Conservation (phyloP, 2,329 filamentous ascomycete genomes). For the Chaetomium sp. region DNA sequence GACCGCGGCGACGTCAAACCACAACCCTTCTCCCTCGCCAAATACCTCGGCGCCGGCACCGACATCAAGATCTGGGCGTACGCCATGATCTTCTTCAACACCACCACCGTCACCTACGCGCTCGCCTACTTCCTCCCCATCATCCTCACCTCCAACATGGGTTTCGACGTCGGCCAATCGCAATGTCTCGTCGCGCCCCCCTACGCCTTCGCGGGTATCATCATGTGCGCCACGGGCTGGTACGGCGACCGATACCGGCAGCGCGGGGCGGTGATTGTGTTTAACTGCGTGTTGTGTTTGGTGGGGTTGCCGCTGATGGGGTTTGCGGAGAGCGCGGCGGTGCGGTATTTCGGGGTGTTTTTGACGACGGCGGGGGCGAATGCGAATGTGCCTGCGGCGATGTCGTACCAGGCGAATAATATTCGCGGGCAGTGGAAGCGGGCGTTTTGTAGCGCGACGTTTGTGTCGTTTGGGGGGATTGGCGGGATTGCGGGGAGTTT, state of each 20-base stretch:
- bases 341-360: constrained; percentile 70
- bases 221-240: constrained; percentile 56
- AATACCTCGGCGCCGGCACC: constrained; percentile 40
- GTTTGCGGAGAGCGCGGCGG: constrained; percentile 48
- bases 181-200: constrained; percentile 69
- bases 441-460: constrained; percentile 67
- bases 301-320: constrained; percentile 69
- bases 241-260: constrained; percentile 59
- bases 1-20: constrained; percentile 53
- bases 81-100: constrained; percentile 55
- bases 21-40: constrained; percentile 44
- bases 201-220: constrained; percentile 57
- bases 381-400: constrained; percentile 65
- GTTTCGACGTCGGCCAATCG: constrained; percentile 55
- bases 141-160: constrained; percentile 58
- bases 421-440: constrained; percentile 86
- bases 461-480: constrained; percentile 70
- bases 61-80: constrained; percentile 59
- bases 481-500: constrained; percentile 71
- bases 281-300: constrained; percentile 60
- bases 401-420: constrained; percentile 83
- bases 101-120: constrained; percentile 67
- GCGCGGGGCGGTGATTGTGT: constrained; percentile 59
- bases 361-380: constrained; percentile 70
- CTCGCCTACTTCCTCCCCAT: constrained; percentile 75